Conservation (phyloP, 306 rosid genomes). For the Prosopis cineraria region DNA sequence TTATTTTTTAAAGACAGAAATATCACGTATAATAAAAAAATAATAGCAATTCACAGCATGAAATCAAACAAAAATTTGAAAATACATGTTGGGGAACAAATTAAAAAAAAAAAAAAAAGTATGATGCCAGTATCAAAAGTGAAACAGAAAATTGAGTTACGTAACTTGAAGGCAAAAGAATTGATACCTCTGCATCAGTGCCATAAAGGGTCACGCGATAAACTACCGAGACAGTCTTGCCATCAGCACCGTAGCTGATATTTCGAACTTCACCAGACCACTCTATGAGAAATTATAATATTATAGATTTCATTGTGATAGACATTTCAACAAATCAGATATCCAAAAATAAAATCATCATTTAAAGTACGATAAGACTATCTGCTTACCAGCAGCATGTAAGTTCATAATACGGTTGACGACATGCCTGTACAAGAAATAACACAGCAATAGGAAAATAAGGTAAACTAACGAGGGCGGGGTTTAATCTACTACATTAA, state of each 20-base stretch:
- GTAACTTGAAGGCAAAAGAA: neutral
- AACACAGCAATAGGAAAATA: neutral
- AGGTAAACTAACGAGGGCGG: neutral
- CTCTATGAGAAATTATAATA: constrained; percentile 43
- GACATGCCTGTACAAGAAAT: constrained; percentile 53
- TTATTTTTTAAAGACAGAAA: neutral
- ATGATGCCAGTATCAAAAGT: neutral
- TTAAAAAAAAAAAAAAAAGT: neutral
- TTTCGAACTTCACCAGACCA: constrained; percentile 88
- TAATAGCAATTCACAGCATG: neutral
- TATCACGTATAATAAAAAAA: neutral
- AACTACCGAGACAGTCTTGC: constrained; percentile 75
- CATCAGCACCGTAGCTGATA: constrained; percentile 62
- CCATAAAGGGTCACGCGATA: constrained; percentile 88
- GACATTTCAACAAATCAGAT: neutral
- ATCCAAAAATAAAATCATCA: neutral
- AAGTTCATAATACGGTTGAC: constrained; percentile 77
- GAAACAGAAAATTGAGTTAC: neutral
- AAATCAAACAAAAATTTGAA: neutral
- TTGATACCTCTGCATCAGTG: constrained; percentile 82
- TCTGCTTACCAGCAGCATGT: constrained; percentile 69
- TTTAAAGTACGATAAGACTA: neutral
- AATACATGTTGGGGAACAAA: neutral
- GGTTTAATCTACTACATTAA: neutral
- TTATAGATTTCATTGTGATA: neutral